Base-by-base conservation (phyloP, 2,329 filamentous ascomycete genomes). In the Diaporthe sp. region DNA sequence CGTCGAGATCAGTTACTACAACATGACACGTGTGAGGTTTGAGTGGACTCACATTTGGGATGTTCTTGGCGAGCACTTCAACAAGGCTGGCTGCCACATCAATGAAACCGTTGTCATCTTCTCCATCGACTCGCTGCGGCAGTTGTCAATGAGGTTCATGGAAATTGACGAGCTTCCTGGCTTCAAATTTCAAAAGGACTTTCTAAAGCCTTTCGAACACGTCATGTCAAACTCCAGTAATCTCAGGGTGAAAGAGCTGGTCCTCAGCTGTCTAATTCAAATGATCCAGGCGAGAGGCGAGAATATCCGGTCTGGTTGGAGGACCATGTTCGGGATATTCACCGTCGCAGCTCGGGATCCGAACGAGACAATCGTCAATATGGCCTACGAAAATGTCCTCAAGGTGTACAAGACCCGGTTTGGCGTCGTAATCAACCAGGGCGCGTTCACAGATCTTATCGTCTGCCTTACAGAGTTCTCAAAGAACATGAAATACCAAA, bases 121-220 rank as follows among this genome's bases (percentile, higher is more conserved):
- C 81, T 97, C 97, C 4, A 89, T 99, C 39, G 97, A 99, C 85
- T 98, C 96, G 4, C 86, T 99, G 59, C 92, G 97, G 55, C 97
- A 99, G 83, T 87, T 99, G 55, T 98, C 96, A 0, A 98, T 99
- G 96, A 94, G 96, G 25, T 99, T 99, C 82, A 94, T 99, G 94
- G 97, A 99, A 84, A 95, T 98, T 76, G 97, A 98, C 82, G 97
- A 99, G 83, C 86, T 99, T 79, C 95, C 97, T 1, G 97, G 97
- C 81, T 99, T 99, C 90, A 98, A 98, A 84, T 99, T 99, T 82
- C 97, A 99, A 81, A 99, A 99, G 83, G 96, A 99, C 82, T 99
- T 99, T 83, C 86, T 99, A 72, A 98, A 98, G 84, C 97, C 97
- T 0, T 99, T 99, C 80, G 96, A 99, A 86, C 95, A 98, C 83